Percentiles rank a stretch among this genome's conserved stretches.
Conservation (phyloP, 768 basidiomycete genomes). For the Pleurotus djamor region DNA sequence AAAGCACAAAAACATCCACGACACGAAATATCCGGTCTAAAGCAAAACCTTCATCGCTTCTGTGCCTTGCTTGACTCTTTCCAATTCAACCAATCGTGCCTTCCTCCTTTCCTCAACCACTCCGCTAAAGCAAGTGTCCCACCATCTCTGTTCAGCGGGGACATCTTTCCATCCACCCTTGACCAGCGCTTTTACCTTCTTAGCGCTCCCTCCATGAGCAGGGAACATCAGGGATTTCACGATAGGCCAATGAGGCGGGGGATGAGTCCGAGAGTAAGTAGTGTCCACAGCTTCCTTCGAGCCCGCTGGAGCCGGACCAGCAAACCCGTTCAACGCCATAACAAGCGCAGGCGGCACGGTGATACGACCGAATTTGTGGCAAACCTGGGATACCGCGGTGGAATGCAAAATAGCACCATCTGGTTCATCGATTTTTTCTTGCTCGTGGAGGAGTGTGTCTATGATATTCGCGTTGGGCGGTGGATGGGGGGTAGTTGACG, state of each 20-base stretch:
- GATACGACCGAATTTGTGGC: constrained; percentile 71
- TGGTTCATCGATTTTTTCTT: constrained; percentile 32
- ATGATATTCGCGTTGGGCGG: constrained; percentile 19
- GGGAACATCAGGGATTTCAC: constrained; percentile 34
- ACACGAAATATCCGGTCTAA: not conserved
- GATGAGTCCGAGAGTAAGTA: constrained; percentile 31
- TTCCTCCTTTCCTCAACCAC: constrained; percentile 37
- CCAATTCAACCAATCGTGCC: constrained; percentile 28
- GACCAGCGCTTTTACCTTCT: constrained; percentile 43
- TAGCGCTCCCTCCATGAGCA: constrained; percentile 28
- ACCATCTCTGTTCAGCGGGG: constrained; percentile 61
- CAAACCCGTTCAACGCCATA: constrained; percentile 58
- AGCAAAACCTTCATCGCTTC: not conserved
- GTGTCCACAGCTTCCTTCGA: not conserved
- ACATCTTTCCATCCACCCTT: constrained; percentile 63
- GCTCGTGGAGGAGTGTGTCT: constrained; percentile 27
- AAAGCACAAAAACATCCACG: too few relatives aligned
- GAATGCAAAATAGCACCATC: constrained; percentile 65
- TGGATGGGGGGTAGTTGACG: not conserved
- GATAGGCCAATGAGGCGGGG: constrained; percentile 47
- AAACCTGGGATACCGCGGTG: constrained; percentile 57
- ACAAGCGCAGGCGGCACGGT: constrained; percentile 70
- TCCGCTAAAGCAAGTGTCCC: constrained; percentile 58
- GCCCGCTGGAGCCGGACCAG: constrained; percentile 10
- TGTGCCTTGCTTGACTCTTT: constrained; percentile 28